These are phyloP conservation scores for Corinectria fuckeliana DNA, from an alignment of 2,329 filamentous ascomycete species.

Conservation along the genomic window DNA sequence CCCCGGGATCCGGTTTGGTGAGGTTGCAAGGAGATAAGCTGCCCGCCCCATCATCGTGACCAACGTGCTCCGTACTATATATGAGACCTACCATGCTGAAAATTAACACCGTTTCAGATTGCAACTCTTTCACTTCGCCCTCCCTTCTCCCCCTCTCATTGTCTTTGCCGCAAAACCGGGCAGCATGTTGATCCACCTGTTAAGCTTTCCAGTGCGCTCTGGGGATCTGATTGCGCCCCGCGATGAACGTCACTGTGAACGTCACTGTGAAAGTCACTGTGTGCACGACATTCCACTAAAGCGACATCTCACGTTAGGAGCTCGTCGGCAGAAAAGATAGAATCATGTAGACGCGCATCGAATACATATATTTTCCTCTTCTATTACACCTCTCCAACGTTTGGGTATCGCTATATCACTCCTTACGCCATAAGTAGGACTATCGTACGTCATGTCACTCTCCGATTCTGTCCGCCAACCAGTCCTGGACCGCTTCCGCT, in stretches of 20 bases:
- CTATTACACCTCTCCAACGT: not conserved
- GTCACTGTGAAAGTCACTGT: not conserved
- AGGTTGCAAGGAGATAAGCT: constrained; percentile 2
- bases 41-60: not conserved
- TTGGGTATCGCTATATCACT: not conserved
- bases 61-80: not conserved
- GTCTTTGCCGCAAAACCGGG: no score
- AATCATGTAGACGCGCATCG: not conserved
- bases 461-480: constrained; percentile 38
- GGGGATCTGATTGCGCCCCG: constrained; percentile 23
- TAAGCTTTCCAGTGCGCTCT: constrained; percentile 32
- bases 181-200: constrained; percentile 25
- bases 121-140: not conserved
- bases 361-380: not conserved
- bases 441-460: not conserved
- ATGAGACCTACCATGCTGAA: no score
- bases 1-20: constrained; percentile 2
- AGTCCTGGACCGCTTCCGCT: constrained; percentile 37
- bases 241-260: constrained; percentile 3
- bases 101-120: not conserved
- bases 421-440: not conserved
- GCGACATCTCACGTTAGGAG: not conserved
- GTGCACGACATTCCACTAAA: not conserved
- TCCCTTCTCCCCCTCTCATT: not conserved
- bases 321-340: not conserved